phyloP scores from a whole-genome alignment of 352 stramenopile genomes.

The Poterioochromonas sp. region DNA sequence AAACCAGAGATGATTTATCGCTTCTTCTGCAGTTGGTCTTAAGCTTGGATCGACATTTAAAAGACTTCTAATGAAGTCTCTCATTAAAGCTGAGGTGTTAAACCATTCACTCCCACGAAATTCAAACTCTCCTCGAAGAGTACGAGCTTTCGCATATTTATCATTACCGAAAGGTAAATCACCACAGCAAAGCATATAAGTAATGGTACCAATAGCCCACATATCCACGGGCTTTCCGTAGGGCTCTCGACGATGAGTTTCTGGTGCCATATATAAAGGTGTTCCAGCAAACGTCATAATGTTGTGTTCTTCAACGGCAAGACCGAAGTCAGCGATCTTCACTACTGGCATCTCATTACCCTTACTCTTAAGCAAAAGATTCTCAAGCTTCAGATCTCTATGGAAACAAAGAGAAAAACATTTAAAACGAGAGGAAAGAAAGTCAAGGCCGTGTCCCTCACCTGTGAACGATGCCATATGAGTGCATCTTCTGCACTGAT shows the following conservation, averaged over 20 bases:
- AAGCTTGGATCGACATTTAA: constrained; percentile 72
- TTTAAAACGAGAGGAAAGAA: too few species aligned
- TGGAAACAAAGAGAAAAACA: too few species aligned
- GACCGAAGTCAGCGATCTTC: constrained; percentile 7
- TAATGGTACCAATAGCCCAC: constrained; percentile 87
- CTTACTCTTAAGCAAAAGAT: background rate
- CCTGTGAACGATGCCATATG: too few species aligned
- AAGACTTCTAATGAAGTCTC: constrained; percentile 82
- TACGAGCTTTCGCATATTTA: constrained; percentile 61
- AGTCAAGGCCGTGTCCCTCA: too few species aligned
- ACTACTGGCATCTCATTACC: background rate
- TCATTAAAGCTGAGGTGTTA: constrained; percentile 73
- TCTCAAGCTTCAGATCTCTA: constrained; percentile 33
- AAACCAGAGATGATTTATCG: constrained; percentile 71
- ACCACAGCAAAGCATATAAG: constrained; percentile 65
- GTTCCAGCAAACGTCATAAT: background rate
- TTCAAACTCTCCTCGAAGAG: constrained; percentile 73
- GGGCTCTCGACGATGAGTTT: background rate
- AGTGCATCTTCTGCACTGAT: too few species aligned
- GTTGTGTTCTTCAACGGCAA: background rate
- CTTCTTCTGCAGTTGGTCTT: constrained; percentile 58
- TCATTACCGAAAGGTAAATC: constrained; percentile 77
- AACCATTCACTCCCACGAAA: constrained; percentile 74
- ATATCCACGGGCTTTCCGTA: constrained; percentile 83
- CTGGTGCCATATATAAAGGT: constrained; percentile 15